Evolutionary conservation across 176 grass and related monocot genomes (phyloP), one percentile per base, ranked within the genome.

Genomic region (Saccharum spontaneum): DNA sequence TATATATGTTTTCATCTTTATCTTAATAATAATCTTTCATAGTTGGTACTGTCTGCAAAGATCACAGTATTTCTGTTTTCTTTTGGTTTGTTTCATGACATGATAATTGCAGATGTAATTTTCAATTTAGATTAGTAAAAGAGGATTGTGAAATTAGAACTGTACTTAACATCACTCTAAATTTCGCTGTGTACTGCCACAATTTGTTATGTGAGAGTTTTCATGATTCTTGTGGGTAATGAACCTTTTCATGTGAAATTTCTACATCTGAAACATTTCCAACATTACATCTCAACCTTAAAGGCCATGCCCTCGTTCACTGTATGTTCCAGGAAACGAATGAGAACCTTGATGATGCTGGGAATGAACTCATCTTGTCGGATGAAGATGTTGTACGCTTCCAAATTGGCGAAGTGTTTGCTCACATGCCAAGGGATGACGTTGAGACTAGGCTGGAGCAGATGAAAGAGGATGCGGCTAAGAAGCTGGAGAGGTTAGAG

Each of bases 331-430:
- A 99, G 97, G 97, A 99, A 87, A 44, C 89, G 88, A 94, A 99
- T 78, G 97, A 96, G 87, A 99, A 85, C 79, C 86, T 99, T 20
- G 97, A 99, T 46, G 97, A 99, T 86, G 97, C 94, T 65, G 89
- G 91, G 59, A 99, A 96, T 16, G 93, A 99, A 54, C 82, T 99
- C 71, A 99, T 99, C 71, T 87, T 99, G 36, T 99, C 91, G 6
- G 97, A 99, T 60, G 97, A 99, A 79, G 94, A 99, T 45, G 88
- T 99, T 22, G 90, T 99, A 16, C 92, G 89, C 26, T 99, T 99
- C 85, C 97, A 97, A 86, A 91, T 97, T 28, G 97, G 94, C 1
- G 97, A 99, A 85, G 91, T 96, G 55, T 99, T 99, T 67, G 87
- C 88, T 1, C 97, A 99, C 79, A 96, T 96, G 90, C 88, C 91